phyloP scores from a whole-genome alignment of 768 basidiomycete genomes.

The Hebeloma cylindrosporum region DNA sequence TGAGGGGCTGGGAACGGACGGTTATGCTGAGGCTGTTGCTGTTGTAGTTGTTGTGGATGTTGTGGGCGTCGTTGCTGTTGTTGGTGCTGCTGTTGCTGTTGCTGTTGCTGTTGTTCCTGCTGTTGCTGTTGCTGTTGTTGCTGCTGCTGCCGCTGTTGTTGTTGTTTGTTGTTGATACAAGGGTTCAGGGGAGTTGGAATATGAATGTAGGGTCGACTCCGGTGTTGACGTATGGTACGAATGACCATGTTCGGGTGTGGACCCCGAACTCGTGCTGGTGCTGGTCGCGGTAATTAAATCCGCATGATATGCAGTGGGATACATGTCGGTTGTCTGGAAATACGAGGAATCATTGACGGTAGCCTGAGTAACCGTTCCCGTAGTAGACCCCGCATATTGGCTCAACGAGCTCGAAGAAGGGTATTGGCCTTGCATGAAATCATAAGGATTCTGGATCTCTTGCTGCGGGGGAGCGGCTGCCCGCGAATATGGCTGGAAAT shows the following conservation, averaged over 20 bases:
- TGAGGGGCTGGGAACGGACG: no score
- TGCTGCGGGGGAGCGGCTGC: constrained; percentile 16
- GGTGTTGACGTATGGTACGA: constrained; percentile 22
- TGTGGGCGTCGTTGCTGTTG: constrained; percentile 16
- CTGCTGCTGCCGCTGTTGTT: constrained; percentile 11
- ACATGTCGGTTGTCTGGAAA: constrained; percentile 17
- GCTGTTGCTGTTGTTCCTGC: constrained; percentile 12
- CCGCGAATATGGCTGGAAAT: constrained; percentile 22
- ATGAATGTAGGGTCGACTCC: constrained; percentile 27
- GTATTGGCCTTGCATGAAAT: constrained; percentile 29
- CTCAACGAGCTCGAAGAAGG: constrained; percentile 18
- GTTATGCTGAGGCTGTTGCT: constrained; percentile 1
- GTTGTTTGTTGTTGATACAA: constrained; percentile 29
- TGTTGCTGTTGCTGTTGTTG: constrained; percentile 14
- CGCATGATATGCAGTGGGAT: constrained; percentile 21
- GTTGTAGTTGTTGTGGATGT: constrained; percentile 9
- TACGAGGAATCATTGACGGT: constrained; percentile 15
- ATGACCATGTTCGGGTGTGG: constrained; percentile 22
- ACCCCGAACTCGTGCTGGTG: constrained; percentile 17
- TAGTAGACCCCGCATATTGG: constrained; percentile 24
- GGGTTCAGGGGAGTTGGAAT: constrained; percentile 29
- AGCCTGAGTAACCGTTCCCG: constrained; percentile 23
- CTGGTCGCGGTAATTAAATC: constrained; percentile 20
- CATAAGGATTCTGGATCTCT: constrained; percentile 26
- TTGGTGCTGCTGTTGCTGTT: constrained; percentile 9